These are phyloP conservation scores for Rostrohypoxylon terebratum DNA, from an alignment of 495 filamentous ascomycete genomes.

Conservation along the genomic window DNA sequence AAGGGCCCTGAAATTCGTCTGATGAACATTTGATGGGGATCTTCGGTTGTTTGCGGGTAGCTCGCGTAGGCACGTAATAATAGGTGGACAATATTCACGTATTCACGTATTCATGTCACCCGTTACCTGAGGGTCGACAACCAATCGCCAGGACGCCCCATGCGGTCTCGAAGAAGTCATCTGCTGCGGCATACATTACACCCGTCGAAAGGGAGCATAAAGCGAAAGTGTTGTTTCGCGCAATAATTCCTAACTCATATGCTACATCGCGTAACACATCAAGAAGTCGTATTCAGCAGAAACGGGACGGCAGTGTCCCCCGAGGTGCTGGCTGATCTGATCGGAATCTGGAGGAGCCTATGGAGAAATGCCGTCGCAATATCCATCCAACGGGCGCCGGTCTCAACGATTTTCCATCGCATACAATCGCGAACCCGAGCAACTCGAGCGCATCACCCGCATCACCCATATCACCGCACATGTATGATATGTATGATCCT, in stretches of 20 bases:
- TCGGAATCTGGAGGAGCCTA: slow-evolving; percentile 26
- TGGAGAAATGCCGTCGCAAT: slow-evolving; percentile 24
- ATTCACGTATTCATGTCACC: slow-evolving; percentile 35
- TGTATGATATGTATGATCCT: slow-evolving; percentile 24
- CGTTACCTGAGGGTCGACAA: slow-evolving; percentile 18
- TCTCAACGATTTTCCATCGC: slow-evolving; percentile 25
- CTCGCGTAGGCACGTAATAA: slow-evolving; percentile 42
- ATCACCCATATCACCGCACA: slow-evolving; percentile 29
- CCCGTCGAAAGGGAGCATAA: slow-evolving; percentile 21
- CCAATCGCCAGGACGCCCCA: slow-evolving; percentile 20
- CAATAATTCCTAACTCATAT: slow-evolving; percentile 42
- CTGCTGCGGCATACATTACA: slow-evolving; percentile 17
- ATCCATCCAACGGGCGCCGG: slow-evolving; percentile 8
- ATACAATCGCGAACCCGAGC: slow-evolving; percentile 8
- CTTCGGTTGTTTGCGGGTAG: slow-evolving; percentile 39
- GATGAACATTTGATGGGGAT: slow-evolving; percentile 38
- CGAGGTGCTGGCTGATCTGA: slow-evolving; percentile 33
- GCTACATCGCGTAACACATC: slow-evolving; percentile 29
- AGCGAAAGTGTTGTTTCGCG: slow-evolving; percentile 36
- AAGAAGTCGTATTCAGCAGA: slow-evolving; percentile 24
- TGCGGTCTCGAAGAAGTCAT: slow-evolving; percentile 22
- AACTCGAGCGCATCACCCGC: slow-evolving; percentile 2
- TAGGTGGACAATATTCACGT: slow-evolving; percentile 34
- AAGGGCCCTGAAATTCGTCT: slow-evolving; percentile 27
- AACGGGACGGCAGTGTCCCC: slow-evolving; percentile 31